A percentile compares a stretch with the other conserved stretches of the same genome.
These are phyloP conservation scores for Naganishia vaughanmartiniae DNA, from an alignment of 768 basidiomycete genomes.

Conservation along the genomic window DNA sequence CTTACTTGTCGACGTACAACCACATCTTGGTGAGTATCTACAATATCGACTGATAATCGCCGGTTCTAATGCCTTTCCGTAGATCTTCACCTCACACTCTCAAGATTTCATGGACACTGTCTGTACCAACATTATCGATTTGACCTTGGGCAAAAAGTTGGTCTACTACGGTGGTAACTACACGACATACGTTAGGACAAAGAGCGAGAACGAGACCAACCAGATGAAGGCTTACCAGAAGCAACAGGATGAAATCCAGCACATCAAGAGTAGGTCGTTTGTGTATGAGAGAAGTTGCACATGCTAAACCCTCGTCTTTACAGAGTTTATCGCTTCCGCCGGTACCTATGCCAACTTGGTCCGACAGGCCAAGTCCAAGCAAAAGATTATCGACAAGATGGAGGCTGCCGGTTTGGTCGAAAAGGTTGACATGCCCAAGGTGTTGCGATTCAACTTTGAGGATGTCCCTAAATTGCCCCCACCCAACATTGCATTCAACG, in stretches of 20 bases:
- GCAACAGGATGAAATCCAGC: constrained; percentile 96
- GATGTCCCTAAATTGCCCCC: constrained; percentile 89
- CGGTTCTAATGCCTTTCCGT: background rate
- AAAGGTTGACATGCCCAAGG: constrained; percentile 72
- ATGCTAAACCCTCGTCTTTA: background rate
- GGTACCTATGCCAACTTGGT: constrained; percentile 99
- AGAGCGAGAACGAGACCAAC: constrained; percentile 95
- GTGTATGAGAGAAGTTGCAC: background rate
- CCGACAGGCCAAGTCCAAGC: constrained; percentile 97
- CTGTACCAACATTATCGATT: constrained; percentile 97
- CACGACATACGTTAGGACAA: constrained; percentile 93
- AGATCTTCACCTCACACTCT: constrained; percentile 84
- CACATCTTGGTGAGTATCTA: constrained; percentile 68
- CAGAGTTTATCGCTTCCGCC: constrained; percentile 95
- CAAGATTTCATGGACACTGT: constrained; percentile 97
- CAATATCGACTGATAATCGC: constrained; percentile 55
- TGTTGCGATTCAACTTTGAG: constrained; percentile 91
- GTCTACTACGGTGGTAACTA: constrained; percentile 96
- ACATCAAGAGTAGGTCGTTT: constrained; percentile 80
- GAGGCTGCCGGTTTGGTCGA: constrained; percentile 96
- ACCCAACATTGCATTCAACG: constrained; percentile 92
- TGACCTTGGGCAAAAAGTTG: constrained; percentile 83
- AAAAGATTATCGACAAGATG: constrained; percentile 99
- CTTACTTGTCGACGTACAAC: constrained; percentile 95
- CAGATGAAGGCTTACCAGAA: constrained; percentile 99